Evolutionary conservation across 2,329 filamentous ascomycete genomes (phyloP).

Genomic region (Cercospora sp.): DNA sequence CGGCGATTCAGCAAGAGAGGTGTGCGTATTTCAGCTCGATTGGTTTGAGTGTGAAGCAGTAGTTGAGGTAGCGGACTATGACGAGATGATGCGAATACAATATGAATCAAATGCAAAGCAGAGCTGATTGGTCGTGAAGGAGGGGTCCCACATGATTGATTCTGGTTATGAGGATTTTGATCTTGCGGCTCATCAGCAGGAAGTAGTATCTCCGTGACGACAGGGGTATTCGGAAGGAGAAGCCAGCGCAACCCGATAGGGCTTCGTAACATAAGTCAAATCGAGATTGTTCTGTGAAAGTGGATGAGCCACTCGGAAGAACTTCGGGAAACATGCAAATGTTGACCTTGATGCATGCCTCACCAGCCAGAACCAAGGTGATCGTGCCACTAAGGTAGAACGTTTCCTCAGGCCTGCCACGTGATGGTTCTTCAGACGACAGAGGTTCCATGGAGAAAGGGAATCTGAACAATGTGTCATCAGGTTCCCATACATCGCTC

Average conservation of each 20-base stretch:
- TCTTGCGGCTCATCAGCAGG: neutral
- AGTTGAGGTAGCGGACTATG: neutral
- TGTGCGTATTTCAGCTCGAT: conserved; percentile 55
- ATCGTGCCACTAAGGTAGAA: neutral
- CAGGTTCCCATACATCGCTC: neutral
- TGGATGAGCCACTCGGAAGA: neutral
- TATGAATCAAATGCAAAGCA: too few relatives aligned
- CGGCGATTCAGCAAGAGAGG: conserved; percentile 41
- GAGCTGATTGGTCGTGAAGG: neutral
- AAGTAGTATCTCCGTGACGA: neutral
- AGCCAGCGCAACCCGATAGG: neutral
- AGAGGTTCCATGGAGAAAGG: neutral
- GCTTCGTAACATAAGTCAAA: neutral
- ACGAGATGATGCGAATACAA: too few relatives aligned
- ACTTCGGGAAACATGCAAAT: neutral
- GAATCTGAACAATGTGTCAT: neutral
- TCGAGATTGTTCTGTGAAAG: neutral
- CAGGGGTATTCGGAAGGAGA: neutral
- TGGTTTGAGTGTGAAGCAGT: conserved; percentile 52
- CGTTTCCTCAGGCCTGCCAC: too few relatives aligned
- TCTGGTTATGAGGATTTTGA: neutral
- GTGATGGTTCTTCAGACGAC: neutral
- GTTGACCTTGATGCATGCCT: neutral
- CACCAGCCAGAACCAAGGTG: neutral
- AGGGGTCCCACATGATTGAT: neutral